Conservation (phyloP, 1,139 yeast genomes). For the Ashbya aceris region DNA sequence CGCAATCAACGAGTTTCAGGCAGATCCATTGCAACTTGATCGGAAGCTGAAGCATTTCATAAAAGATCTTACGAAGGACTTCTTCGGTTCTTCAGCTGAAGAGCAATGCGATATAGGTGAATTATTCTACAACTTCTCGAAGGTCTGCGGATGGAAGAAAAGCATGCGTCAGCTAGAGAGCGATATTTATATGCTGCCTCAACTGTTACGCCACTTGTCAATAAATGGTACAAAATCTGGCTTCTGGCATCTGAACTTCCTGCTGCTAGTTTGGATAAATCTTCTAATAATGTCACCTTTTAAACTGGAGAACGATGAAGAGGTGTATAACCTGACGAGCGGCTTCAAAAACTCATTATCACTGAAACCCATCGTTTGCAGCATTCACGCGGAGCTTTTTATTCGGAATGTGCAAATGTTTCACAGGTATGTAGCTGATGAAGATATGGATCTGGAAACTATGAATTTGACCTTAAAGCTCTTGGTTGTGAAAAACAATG, state of each 20-base stretch:
- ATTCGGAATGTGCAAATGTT: constrained; percentile 20
- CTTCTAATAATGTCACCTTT: constrained; percentile 67
- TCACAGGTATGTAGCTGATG: not conserved
- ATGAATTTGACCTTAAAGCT: constrained; percentile 9
- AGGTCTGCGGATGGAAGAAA: constrained; percentile 57
- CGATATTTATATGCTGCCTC: constrained; percentile 43
- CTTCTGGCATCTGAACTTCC: constrained; percentile 49
- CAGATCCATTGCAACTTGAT: constrained; percentile 47
- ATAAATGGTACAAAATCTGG: constrained; percentile 15
- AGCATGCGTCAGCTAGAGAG: constrained; percentile 51
- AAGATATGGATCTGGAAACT: constrained; percentile 11
- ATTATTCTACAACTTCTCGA: constrained; percentile 49
- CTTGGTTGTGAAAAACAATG: constrained; percentile 6
- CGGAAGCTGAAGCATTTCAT: constrained; percentile 32
- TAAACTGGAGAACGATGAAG: constrained; percentile 35
- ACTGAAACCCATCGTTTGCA: constrained; percentile 31
- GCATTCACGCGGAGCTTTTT: constrained; percentile 26
- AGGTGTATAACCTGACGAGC: constrained; percentile 33
- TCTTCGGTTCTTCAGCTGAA: constrained; percentile 14
- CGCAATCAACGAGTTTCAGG: constrained; percentile 42
- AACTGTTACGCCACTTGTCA: constrained; percentile 25
- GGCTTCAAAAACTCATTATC: constrained; percentile 38
- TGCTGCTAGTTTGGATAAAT: constrained; percentile 65
- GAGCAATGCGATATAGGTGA: constrained; percentile 17
- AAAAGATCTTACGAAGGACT: constrained; percentile 27